phyloP scores from a whole-genome alignment of 2,329 filamentous ascomycete species.

The Neonectria sp. region DNA sequence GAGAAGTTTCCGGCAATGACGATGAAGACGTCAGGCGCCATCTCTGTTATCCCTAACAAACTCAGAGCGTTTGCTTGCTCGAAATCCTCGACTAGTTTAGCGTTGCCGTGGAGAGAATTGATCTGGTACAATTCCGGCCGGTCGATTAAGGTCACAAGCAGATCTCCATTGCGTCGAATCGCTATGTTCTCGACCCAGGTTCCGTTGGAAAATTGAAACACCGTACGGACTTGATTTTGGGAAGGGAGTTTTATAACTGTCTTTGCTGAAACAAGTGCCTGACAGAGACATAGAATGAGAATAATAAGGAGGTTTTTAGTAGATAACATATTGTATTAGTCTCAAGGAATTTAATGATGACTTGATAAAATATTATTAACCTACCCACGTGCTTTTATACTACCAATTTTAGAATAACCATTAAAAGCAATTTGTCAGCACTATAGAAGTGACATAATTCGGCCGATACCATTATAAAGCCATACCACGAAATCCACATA shows the following conservation, averaged over 20 bases:
- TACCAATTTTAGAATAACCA: not conserved
- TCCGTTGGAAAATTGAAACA: not conserved
- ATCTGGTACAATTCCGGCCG: slow-evolving; percentile 1
- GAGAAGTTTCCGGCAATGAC: not conserved
- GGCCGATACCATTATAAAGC: not conserved
- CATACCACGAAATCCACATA: no score
- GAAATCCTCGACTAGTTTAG: not conserved
- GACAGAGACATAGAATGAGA: slow-evolving; percentile 3
- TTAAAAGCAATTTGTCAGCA: slow-evolving; percentile 2
- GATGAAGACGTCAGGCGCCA: not conserved
- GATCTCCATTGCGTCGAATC: slow-evolving; percentile 3
- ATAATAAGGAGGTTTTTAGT: not conserved
- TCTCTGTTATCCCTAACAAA: slow-evolving; percentile 4
- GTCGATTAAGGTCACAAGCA: slow-evolving; percentile 3
- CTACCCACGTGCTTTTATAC: not conserved
- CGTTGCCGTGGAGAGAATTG: not conserved
- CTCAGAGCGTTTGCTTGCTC: slow-evolving; percentile 1
- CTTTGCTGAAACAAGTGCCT: not conserved
- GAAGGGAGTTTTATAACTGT: slow-evolving; percentile 1
- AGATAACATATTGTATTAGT: not conserved
- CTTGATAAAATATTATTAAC: slow-evolving; percentile 5
- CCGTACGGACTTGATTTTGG: slow-evolving; percentile 2
- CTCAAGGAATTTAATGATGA: slow-evolving; percentile 1
- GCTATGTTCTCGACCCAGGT: not conserved
- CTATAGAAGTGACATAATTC: slow-evolving; percentile 3